These are phyloP conservation scores for Saccharomycopsis malanga DNA, from an alignment of 805 yeast genomes.

Conservation along the genomic window DNA sequence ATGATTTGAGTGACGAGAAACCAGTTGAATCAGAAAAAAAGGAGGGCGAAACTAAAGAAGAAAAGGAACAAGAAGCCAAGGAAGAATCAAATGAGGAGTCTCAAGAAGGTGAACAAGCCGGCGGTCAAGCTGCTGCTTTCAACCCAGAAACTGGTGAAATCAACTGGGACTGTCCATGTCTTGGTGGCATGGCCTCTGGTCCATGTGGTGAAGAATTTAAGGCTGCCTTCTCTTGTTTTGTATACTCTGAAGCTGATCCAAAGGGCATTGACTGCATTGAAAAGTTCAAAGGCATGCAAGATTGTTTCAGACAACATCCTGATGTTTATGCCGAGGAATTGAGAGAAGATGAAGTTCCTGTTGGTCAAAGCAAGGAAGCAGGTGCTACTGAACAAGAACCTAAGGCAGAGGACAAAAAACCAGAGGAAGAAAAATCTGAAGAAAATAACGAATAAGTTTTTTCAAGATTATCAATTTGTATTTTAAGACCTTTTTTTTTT, in stretches of 20 bases:
- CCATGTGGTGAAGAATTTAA: conserved; percentile 97
- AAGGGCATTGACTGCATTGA: conserved; percentile 94
- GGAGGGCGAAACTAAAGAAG: conserved; percentile 8
- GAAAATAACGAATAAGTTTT: no score
- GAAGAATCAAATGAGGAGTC: background rate
- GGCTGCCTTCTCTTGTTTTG: conserved; percentile 91
- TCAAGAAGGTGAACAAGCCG: background rate
- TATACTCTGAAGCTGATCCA: conserved; percentile 89
- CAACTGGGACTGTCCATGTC: conserved; percentile 99
- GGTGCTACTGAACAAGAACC: conserved; percentile 13
- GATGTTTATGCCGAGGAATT: conserved; percentile 91
- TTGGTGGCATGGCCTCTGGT: conserved; percentile 95
- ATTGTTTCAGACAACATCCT: conserved; percentile 87
- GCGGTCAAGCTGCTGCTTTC: conserved; percentile 20
- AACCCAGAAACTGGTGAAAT: conserved; percentile 93
- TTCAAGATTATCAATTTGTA: no score
- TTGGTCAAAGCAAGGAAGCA: conserved; percentile 23
- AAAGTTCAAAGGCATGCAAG: conserved; percentile 86
- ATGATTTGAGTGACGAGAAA: background rate
- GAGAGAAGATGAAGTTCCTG: conserved; percentile 61
- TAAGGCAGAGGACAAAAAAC: conserved; percentile 17
- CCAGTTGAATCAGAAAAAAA: conserved; percentile 7
- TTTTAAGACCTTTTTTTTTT: no score
- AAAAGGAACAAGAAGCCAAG: conserved; percentile 4
- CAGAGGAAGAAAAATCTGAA: no score